Evolutionary conservation across 768 basidiomycete species (phyloP), one percentile per base, ranked within the genome.

Genomic region (Psilocybe cyanescens): DNA sequence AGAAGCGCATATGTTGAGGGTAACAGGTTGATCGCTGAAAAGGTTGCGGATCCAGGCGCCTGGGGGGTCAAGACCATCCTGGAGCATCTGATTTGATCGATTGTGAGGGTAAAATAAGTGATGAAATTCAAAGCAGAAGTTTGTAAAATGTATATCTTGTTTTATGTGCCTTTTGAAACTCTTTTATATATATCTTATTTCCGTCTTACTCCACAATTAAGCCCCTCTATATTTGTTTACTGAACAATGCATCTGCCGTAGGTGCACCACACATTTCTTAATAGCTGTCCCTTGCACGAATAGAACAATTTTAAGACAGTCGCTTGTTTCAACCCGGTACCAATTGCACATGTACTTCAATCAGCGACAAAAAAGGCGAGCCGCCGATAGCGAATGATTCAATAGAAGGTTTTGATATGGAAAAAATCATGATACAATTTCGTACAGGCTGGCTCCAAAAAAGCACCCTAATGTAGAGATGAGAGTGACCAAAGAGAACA

Each of bases 1-100:
- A 78, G 95, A 65, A 94, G 92, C 66, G 91, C 92, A 2, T 98
- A 98, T 75, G 85, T 97, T 41, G 91, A 89, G 63, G 83, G 86
- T 14, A 82, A 84, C 45, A 77, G 85, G 65, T 77, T 96, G 57
- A 85, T 77, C 71, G 75, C 81, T 57, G 80, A 89, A 72, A 80
- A 76, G 41, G 81, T 92, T 19, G 76, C 94, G 2, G 95, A 98
- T 76, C 94, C 95, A 0, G 95, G 95, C 39, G 95, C 95, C 31
- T 94, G 94, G 92, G 94, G 94, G 48, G 86, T 97, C 58, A 91
- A 89, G 69, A 81, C 83, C 8, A 84, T 94, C 59, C 67, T 94
- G 59, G 85, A 91, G 71, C 85, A 79, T 44, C 73, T 91, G 28
- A 33, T 29, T 44, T 60, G 51, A 59, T 49, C 16, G 12, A 35